A percentile compares a stretch with the other conserved stretches of the same genome.
These are phyloP conservation scores for Saitozyma podzolica DNA, from an alignment of 768 basidiomycete genomes.

Conservation along the genomic window DNA sequence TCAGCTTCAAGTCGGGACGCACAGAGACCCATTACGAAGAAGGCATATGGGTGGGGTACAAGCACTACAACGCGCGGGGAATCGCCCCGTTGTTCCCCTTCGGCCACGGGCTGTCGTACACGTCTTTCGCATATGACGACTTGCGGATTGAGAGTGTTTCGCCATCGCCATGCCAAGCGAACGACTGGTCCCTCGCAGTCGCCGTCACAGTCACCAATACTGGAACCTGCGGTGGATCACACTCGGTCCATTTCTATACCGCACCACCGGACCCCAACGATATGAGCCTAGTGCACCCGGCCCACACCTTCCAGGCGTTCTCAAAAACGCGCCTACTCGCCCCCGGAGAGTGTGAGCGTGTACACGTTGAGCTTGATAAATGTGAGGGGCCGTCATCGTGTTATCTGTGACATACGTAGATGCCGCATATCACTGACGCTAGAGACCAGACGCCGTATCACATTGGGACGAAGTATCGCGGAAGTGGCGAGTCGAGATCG, in stretches of 20 bases:
- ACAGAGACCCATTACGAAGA: conserved; percentile 69
- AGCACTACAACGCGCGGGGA: conserved; percentile 67
- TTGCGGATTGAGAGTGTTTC: conserved; percentile 58
- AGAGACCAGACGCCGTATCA: conserved; percentile 11
- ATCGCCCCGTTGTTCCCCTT: conserved; percentile 63
- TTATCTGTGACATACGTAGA: neutral
- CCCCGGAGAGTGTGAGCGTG: conserved; percentile 57
- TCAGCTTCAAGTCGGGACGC: conserved; percentile 33
- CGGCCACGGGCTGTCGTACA: conserved; percentile 78
- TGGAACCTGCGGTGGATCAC: conserved; percentile 62
- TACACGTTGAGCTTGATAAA: conserved; percentile 61
- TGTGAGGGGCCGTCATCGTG: conserved; percentile 57
- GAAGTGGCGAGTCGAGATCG: conserved; percentile 8
- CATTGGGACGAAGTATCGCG: conserved; percentile 14
- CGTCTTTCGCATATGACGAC: conserved; percentile 63
- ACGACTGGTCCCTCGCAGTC: conserved; percentile 56
- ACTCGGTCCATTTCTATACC: conserved; percentile 73
- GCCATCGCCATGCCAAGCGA: conserved; percentile 43
- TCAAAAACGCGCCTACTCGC: conserved; percentile 60
- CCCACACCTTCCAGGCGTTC: conserved; percentile 65
- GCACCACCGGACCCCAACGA: conserved; percentile 46
- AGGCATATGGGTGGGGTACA: conserved; percentile 70
- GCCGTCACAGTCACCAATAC: conserved; percentile 65
- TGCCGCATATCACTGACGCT: neutral
- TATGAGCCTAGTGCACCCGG: conserved; percentile 60